Evolutionary conservation across 2,329 filamentous ascomycete genomes (phyloP), one percentile per base, ranked within the genome.

Genomic region (Arthrobotrys entomopaga): DNA sequence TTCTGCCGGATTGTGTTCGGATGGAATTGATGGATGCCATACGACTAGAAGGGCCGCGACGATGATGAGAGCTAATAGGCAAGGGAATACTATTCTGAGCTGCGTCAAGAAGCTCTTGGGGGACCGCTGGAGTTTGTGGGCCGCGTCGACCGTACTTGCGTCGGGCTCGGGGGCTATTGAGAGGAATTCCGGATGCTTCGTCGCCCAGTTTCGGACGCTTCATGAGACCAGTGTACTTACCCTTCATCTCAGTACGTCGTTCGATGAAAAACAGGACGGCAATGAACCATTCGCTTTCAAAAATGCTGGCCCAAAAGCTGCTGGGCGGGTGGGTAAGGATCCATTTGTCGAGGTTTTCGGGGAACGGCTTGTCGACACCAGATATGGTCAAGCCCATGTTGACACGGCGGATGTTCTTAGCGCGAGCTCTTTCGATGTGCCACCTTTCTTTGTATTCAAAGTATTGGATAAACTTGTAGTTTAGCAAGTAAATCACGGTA

Each of bases 391-490:
- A 34, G 24, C 16, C 16, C 16, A 54, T 22, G 26, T 67, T 74
- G 52, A 67, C 63, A 22, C 29, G 54, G 46, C 49, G 60, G 52
- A 74, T 67, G 11, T 26, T 59, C 20, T 19, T 58, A 6, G 50
- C 15, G 15, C 70, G 58, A 16, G 63, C 63, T 40, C 57, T 22
- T n/a, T 74, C 70, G 22, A 74, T 24, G 43, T 74, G 53, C 70
- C 70, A 74, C 19, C 52, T 50, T 22, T 74, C 70, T 40, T 74
- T 74, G 57, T 64, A 57, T 16, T 74, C 70, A 26, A 74, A 74
- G 24, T 74, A 74, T 3, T 11, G n/a, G 56, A 67, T 46, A 46
- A 67, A 74, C 13, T 63, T 61, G 20, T 57, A 53, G 3, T 48
- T 57, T 1, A 67, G 3, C 29, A 74, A 52, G 22, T 64, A 74